Percentiles rank a stretch among this genome's conserved stretches.
phyloP scores from a whole-genome alignment of 2,329 filamentous ascomycete species.

The Aspergillus calidoustus region DNA sequence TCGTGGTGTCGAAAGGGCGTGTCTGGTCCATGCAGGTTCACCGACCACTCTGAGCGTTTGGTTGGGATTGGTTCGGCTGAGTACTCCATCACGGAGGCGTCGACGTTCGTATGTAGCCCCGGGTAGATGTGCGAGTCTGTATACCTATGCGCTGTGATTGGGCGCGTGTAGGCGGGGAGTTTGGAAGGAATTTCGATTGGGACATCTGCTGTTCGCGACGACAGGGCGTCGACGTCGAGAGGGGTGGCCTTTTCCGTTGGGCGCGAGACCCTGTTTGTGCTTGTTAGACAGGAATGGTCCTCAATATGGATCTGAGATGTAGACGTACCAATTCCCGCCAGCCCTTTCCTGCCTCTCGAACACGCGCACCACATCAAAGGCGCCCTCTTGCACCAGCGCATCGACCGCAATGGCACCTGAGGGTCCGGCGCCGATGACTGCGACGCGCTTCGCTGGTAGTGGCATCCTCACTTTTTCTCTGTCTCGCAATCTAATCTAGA shows the following conservation, averaged over 20 bases:
- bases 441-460: conserved; percentile 49
- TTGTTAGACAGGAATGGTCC: background rate
- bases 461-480: conserved; percentile 4
- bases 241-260: conserved; percentile 45
- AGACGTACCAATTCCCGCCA: conserved; percentile 64
- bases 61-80: conserved; percentile 60
- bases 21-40: conserved; percentile 57
- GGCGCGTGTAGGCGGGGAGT: conserved; percentile 54
- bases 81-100: conserved; percentile 63
- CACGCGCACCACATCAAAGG: conserved; percentile 63
- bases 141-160: conserved; percentile 54
- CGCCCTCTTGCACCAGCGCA: conserved; percentile 62
- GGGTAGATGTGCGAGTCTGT: conserved; percentile 65
- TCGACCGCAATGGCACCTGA: conserved; percentile 65
- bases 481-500: background rate
- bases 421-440: conserved; percentile 66
- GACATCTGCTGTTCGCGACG: conserved; percentile 56
- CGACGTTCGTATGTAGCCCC: conserved; percentile 69
- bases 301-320: too few species aligned
- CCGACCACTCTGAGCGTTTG: conserved; percentile 46
- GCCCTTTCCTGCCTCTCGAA: conserved; percentile 65
- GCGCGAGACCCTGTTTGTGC: conserved; percentile 35
- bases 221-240: conserved; percentile 53
- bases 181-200: conserved; percentile 52
- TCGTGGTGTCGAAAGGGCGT: conserved; percentile 67